A percentile compares a stretch with the other conserved stretches of the same genome.
phyloP scores from a whole-genome alignment of 2,329 filamentous ascomycete species.

The Diplodia intermedia region DNA sequence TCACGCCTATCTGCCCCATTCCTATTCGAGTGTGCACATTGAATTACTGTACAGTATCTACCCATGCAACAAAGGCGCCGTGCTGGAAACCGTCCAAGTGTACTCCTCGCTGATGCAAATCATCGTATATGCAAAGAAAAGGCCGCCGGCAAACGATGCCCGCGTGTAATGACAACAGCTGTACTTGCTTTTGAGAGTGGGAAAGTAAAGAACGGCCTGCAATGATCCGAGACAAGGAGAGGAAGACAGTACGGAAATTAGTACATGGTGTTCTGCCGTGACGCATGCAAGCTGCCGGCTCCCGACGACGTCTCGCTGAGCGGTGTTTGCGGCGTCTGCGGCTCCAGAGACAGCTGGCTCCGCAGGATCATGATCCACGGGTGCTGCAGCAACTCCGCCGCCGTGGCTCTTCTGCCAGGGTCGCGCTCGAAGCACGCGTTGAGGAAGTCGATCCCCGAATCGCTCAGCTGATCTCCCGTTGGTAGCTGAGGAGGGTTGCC shows the following conservation, averaged over 20 bases:
- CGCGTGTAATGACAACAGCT: constrained; percentile 4
- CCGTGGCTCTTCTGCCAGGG: constrained; percentile 77
- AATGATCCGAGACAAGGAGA: not conserved
- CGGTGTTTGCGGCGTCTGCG: constrained; percentile 54
- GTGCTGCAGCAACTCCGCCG: constrained; percentile 89
- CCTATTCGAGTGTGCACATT: constrained; percentile 25
- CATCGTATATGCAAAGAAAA: constrained; percentile 25
- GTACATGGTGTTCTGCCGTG: constrained; percentile 26
- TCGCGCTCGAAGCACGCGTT: constrained; percentile 86
- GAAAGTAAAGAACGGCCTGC: constrained; percentile 5
- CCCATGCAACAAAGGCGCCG: constrained; percentile 10
- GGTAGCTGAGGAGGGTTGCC: constrained; percentile 91
- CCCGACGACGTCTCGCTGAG: constrained; percentile 36
- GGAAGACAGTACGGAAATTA: constrained; percentile 6
- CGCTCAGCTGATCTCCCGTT: constrained; percentile 79
- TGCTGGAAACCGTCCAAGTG: constrained; percentile 7
- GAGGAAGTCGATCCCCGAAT: constrained; percentile 85
- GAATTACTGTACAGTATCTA: constrained; percentile 29
- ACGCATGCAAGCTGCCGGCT: constrained; percentile 8
- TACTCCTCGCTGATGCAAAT: constrained; percentile 30
- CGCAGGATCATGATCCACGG: constrained; percentile 75
- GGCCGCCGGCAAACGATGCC: not conserved
- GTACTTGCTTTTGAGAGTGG: constrained; percentile 5
- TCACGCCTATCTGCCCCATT: constrained; percentile 5
- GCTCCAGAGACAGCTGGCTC: constrained; percentile 56